A percentile compares a stretch with the other conserved stretches of the same genome.
Conservation (phyloP, 345 rosid species). For the Populus nigra region DNA sequence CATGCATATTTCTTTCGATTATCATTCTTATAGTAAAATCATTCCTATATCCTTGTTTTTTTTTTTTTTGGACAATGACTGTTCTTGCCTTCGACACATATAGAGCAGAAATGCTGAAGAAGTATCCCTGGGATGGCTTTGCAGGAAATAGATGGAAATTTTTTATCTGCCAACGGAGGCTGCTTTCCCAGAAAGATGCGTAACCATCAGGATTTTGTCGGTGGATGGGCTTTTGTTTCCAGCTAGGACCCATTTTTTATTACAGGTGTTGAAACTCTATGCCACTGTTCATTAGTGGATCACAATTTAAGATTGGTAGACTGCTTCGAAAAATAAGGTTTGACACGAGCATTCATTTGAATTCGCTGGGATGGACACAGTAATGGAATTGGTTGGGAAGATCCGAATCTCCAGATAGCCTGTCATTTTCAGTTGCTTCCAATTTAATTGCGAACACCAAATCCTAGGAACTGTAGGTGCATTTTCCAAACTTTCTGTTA, state of each 20-base stretch:
- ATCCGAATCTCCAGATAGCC: not conserved
- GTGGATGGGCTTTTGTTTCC: not conserved
- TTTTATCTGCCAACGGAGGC: not conserved
- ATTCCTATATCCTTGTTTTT: not conserved
- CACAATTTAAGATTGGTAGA: not conserved
- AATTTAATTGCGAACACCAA: not conserved
- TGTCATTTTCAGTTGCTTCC: not conserved
- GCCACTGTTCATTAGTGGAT: not conserved
- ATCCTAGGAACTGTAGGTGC: not conserved
- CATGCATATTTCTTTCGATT: constrained; percentile 17
- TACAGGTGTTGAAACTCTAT: not conserved
- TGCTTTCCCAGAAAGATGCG: not conserved
- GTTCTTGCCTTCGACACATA: not conserved
- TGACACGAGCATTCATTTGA: not conserved
- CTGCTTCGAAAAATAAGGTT: not conserved
- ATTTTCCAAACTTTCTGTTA: not conserved
- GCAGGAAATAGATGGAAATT: not conserved
- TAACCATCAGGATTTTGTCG: not conserved
- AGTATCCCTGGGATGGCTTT: not conserved
- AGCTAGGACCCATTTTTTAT: not conserved
- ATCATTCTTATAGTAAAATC: constrained; percentile 15
- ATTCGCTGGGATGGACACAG: not conserved
- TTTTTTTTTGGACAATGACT: not conserved
- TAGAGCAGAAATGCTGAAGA: constrained; percentile 10
- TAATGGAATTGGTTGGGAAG: not conserved